Evolutionary conservation across 352 stramenopile species (phyloP), one percentile per base, ranked within the genome.

Genomic region (Phytopythium montanum): DNA sequence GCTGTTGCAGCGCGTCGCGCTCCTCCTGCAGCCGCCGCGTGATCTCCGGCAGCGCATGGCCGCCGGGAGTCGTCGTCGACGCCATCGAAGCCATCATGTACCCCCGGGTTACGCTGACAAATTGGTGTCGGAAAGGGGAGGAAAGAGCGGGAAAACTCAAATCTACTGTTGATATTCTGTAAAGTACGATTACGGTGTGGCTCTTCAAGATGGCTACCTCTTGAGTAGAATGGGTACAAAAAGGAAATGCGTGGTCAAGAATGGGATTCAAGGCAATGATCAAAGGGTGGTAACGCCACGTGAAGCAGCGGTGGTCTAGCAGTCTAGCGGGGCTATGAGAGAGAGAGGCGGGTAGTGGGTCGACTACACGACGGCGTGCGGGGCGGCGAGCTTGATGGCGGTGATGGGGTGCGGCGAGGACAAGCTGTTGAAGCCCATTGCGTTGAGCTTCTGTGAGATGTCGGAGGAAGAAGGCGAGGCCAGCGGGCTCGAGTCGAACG

Each of bases 1-100:
- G 65, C 12, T 54, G 51, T 8, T 75, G 68, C 14, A 92, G 57
- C 5, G 70, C 63, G 42, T 90, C 76, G 2, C 76, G 66, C 68
- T 92, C 80, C 12, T 88, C 72, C 59, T 92, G 79, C 8, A 92
- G 59, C 10, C 66, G 54, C n/a, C 69, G 61, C n/a, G 78, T 89
- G 50, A 89, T 65, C 64, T 87, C 69, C 45, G 83, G 78, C 21
- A 90, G 73, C 28, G 57, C 68, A 6, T 50, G 29, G 9, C 44
- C 44, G 10, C 53, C 60, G 45, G 55, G 54, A 6, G 62, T 52
- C 34, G 61, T 41, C 50, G n/a, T 33, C 33, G 38, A 13, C 25
- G 6, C 29, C 29, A 34, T 23, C 26, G 48, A 23, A 25, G 25
- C 26, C 29, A 54, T 50, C 19, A n/a, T 50, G 21, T 41, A 41